Percentiles rank a stretch among this genome's conserved stretches.
Evolutionary conservation across 306 rosid genomes (phyloP).

Genomic region (Pyrus communis): DNA sequence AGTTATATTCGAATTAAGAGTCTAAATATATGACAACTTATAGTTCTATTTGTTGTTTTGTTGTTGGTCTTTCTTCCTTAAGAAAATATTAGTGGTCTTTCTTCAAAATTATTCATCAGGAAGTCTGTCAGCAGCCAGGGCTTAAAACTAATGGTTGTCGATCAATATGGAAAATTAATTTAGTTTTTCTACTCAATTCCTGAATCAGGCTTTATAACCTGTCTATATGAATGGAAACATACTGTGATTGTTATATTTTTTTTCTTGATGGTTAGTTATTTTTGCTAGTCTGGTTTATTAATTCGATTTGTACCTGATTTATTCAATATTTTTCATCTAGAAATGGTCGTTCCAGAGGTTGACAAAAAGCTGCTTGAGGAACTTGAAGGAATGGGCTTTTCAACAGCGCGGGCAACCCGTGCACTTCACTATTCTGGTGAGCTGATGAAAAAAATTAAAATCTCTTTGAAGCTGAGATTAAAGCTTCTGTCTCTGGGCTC

Average conservation of each 20-base stretch:
- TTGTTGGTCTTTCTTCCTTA: neutral
- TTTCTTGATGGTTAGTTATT: neutral
- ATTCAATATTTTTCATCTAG: conserved; percentile 34
- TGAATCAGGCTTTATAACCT: neutral
- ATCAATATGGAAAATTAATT: neutral
- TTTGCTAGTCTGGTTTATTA: neutral
- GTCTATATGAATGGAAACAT: neutral
- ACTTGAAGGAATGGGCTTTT: conserved; percentile 87
- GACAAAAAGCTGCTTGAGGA: conserved; percentile 77
- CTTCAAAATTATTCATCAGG: neutral
- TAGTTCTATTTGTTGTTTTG: neutral
- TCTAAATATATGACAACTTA: neutral
- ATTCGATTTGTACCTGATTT: neutral
- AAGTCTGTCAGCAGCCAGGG: neutral
- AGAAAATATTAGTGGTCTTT: neutral
- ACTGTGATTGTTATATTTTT: neutral
- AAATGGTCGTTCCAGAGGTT: conserved; percentile 90
- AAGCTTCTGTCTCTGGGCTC: neutral
- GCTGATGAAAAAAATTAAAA: neutral
- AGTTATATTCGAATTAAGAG: neutral
- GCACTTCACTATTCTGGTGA: conserved; percentile 84
- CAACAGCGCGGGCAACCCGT: conserved; percentile 66
- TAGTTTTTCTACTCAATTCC: neutral
- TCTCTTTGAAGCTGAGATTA: neutral
- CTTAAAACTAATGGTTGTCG: neutral